phyloP scores from a whole-genome alignment of 805 yeast genomes.

The Metschnikowia proteae region DNA sequence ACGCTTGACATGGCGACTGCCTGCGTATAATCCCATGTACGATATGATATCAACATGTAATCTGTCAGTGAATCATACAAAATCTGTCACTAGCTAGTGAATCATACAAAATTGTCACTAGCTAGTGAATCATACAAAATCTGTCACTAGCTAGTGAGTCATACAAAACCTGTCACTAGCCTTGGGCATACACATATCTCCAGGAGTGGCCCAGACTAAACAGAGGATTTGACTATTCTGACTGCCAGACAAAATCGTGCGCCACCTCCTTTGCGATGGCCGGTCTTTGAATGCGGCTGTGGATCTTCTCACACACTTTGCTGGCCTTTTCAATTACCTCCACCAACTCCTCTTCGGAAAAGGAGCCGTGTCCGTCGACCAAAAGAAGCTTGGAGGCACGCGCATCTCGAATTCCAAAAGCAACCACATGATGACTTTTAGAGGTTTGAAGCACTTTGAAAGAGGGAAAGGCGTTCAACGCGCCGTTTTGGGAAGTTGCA shows the following conservation, averaged over 20 bases:
- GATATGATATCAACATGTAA: too few relatives aligned
- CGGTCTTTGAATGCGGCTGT: conserved; percentile 43
- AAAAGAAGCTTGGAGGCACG: conserved; percentile 55
- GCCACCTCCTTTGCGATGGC: conserved; percentile 46
- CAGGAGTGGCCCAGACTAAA: too few relatives aligned
- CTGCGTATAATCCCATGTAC: too few relatives aligned
- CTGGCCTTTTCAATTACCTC: conserved; percentile 51
- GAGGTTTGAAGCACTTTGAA: conserved; percentile 40
- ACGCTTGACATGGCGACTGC: too few relatives aligned
- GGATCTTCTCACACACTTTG: conserved; percentile 42
- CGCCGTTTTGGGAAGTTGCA: conserved; percentile 20
- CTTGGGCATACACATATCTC: too few relatives aligned
- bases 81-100: too few relatives aligned
- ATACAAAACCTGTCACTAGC: too few relatives aligned
- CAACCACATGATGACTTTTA: conserved; percentile 62
- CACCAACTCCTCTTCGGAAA: conserved; percentile 54
- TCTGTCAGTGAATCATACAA: too few relatives aligned
- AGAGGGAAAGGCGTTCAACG: conserved; percentile 43
- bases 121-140: too few relatives aligned
- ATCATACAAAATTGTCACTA: too few relatives aligned
- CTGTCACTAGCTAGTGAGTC: too few relatives aligned
- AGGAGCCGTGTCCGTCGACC: conserved; percentile 70
- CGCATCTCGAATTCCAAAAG: conserved; percentile 51
- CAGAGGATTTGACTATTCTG: background rate
- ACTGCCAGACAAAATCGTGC: conserved; percentile 57